Conservation (phyloP, 1,139 yeast species). For the Yamadazyma kanchanaburiensis region DNA sequence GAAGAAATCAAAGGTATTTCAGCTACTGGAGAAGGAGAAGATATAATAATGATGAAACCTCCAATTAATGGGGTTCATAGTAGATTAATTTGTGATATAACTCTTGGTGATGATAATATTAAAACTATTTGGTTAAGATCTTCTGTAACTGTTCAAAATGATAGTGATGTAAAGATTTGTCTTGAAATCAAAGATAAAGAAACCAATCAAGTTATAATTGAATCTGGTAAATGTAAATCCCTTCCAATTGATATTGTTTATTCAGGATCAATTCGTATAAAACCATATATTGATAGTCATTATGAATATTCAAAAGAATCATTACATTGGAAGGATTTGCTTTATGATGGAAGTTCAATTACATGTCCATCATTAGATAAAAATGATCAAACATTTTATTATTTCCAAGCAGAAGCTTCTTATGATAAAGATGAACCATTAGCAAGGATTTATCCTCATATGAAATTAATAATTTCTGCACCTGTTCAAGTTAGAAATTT, state of each 20-base stretch:
- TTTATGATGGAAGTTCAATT: slow-evolving; percentile 51
- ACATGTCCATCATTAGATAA: slow-evolving; percentile 49
- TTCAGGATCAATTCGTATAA: slow-evolving; percentile 52
- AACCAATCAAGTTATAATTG: slow-evolving; percentile 25
- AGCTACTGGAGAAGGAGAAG: slow-evolving; percentile 83
- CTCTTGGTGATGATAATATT: slow-evolving; percentile 69
- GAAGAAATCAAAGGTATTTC: slow-evolving; percentile 55
- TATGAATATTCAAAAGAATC: slow-evolving; percentile 67
- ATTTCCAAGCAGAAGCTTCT: slow-evolving; percentile 72
- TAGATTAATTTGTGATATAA: slow-evolving; percentile 69
- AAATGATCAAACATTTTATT: slow-evolving; percentile 47
- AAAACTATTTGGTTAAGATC: slow-evolving; percentile 76
- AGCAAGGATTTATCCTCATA: slow-evolving; percentile 76
- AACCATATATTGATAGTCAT: slow-evolving; percentile 50
- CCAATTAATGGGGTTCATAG: slow-evolving; percentile 62
- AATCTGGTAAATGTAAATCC: slow-evolving; percentile 55
- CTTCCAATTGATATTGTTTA: slow-evolving; percentile 74
- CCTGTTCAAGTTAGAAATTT: slow-evolving; percentile 85
- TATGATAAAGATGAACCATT: slow-evolving; percentile 65
- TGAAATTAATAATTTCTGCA: slow-evolving; percentile 75
- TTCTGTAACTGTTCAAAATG: slow-evolving; percentile 66
- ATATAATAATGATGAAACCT: slow-evolving; percentile 66
- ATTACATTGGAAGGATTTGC: slow-evolving; percentile 64
- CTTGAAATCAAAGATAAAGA: slow-evolving; percentile 26
- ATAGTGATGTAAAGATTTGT: slow-evolving; percentile 60